Evolutionary conservation across 2,329 filamentous ascomycete genomes (phyloP), one percentile per base, ranked within the genome.

Genomic region (Curvularia sp.): DNA sequence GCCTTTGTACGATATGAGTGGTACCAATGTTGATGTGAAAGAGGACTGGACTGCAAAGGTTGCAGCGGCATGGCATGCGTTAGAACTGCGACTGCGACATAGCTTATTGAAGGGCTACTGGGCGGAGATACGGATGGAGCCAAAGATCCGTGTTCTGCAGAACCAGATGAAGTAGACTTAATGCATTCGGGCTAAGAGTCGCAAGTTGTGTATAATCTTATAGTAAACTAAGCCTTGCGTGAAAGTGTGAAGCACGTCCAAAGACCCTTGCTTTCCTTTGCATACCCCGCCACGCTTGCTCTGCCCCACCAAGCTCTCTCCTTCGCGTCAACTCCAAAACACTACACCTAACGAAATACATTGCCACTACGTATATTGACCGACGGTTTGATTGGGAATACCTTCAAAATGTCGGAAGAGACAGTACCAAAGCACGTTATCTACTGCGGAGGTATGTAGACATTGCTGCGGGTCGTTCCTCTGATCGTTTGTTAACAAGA

Each of bases 371-470:
- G 3, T 32, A 39, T 5, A 23, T 5, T 10, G 28, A 6, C 12
- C 19, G 28, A 38, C n/a, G 41, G 5, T 25, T 48, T 28, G 15
- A 8, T 15, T 8, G 18, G 19, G 4, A 23, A 21, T 15, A 48
- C 25, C 1, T 25, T 43, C 52, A 59, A 36, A 4, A 74, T 74
- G 71, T 65, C 68, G 27, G 52, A 81, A 79, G 71, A 82, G 23
- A 61, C 67, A 49, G 66, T 69, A 58, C 74, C 86, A n/a, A 81
- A 83, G 68, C 78, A 83, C 49, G 78, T 88, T 59, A 73, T 84
- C 52, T 89, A 89, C 73, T 89, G 87, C 74, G 86, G 85, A 79
- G 82, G 85, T 86, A 72, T 71, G 81, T 36, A n/a, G 9, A 36
- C 15, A 25, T 23, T 19, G 18, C 6, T 28, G 27, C 19, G 30